A percentile compares a stretch with the other conserved stretches of the same genome.
Evolutionary conservation across 495 filamentous ascomycete genomes (phyloP).

Genomic region (Aspergillus egyptiacus): DNA sequence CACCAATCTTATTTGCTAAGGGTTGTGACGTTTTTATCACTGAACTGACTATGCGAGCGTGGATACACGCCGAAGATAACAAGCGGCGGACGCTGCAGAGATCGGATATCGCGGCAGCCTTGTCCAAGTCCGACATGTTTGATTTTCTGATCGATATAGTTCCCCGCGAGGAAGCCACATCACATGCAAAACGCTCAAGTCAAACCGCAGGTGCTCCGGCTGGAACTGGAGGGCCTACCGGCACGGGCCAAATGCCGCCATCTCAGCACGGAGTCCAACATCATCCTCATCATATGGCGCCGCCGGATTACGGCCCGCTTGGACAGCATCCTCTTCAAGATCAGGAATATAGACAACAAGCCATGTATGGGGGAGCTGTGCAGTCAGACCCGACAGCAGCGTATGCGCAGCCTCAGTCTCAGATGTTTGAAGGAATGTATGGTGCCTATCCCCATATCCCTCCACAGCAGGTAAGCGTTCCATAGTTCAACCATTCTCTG

Average conservation of each 20-base stretch:
- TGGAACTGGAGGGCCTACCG: conserved; percentile 34
- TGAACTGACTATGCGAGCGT: conserved; percentile 98
- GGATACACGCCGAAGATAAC: conserved; percentile 99
- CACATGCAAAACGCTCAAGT: conserved; percentile 71
- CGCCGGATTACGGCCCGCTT: conserved; percentile 58
- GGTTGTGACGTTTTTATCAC: conserved; percentile 99
- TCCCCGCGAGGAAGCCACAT: conserved; percentile 83
- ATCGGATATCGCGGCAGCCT: conserved; percentile 89
- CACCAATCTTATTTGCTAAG: conserved; percentile 96
- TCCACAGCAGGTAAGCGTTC: conserved; percentile 67
- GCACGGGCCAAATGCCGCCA: conserved; percentile 52
- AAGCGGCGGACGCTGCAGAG: conserved; percentile 93
- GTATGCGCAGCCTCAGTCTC: conserved; percentile 67
- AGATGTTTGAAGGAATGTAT: conserved; percentile 90
- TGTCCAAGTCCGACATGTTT: conserved; percentile 98
- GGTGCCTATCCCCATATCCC: conserved; percentile 68
- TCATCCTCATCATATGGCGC: conserved; percentile 59
- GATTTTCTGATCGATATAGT: conserved; percentile 99
- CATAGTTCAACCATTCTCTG: not conserved
- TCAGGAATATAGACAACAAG: conserved; percentile 70
- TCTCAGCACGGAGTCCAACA: conserved; percentile 54
- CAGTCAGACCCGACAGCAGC: conserved; percentile 61
- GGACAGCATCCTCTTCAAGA: conserved; percentile 62
- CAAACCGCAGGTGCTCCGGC: conserved; percentile 52
- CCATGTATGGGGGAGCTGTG: conserved; percentile 74